A percentile compares a stretch with the other conserved stretches of the same genome.
These are phyloP conservation scores for Colletotrichum incanum DNA, from an alignment of 2,329 filamentous ascomycete species.

Conservation along the genomic window DNA sequence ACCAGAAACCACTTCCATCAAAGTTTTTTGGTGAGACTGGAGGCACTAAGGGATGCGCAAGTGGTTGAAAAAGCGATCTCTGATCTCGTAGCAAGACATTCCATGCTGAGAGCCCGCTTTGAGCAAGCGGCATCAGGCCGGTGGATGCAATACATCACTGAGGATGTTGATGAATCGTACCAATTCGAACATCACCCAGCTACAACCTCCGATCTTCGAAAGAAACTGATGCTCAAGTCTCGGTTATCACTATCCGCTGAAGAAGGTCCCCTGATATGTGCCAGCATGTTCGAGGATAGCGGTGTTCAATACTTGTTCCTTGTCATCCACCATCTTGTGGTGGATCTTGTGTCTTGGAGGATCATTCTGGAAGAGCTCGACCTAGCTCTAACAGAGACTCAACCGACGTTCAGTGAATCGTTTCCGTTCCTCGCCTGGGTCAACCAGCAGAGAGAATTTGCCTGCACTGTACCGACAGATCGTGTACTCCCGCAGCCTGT, in stretches of 20 bases:
- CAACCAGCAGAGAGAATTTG: background rate
- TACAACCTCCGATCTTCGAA: background rate
- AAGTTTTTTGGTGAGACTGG: conserved; percentile 9
- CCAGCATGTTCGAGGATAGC: conserved; percentile 37
- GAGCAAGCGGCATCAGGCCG: background rate
- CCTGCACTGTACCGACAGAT: background rate
- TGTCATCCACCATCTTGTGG: conserved; percentile 55
- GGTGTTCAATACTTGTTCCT: conserved; percentile 50
- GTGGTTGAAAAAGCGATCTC: conserved; percentile 6
- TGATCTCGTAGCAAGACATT: conserved; percentile 21
- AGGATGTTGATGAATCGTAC: conserved; percentile 1
- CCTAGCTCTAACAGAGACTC: background rate
- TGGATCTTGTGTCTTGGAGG: conserved; percentile 64
- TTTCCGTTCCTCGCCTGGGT: conserved; percentile 17
- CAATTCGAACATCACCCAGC: background rate
- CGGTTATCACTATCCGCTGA: conserved; percentile 14
- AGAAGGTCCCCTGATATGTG: conserved; percentile 44
- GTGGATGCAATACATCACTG: conserved; percentile 24
- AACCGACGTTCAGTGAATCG: background rate
- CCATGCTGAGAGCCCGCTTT: conserved; percentile 34
- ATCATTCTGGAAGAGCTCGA: conserved; percentile 62
- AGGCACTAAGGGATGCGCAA: background rate
- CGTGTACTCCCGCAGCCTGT: conserved; percentile 25
- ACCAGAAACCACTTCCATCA: conserved; percentile 30
- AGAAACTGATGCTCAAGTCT: background rate